Conservation (phyloP, 768 basidiomycete genomes). For the Boletus subparvulus region DNA sequence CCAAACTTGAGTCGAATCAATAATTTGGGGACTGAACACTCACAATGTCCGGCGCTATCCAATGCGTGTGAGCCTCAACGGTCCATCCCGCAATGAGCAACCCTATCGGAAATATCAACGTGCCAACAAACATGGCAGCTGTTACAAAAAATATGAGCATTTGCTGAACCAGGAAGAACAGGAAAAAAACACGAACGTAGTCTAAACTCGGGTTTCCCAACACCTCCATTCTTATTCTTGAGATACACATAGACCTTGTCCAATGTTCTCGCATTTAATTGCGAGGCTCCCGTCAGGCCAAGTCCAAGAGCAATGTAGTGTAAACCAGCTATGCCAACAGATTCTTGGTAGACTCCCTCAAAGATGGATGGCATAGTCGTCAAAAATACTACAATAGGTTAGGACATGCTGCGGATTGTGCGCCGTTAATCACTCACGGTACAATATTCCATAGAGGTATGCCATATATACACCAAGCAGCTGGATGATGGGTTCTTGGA, state of each 20-base stretch:
- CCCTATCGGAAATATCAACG: conserved; percentile 61
- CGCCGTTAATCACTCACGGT: conserved; percentile 40
- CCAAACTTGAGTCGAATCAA: background rate
- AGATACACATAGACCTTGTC: conserved; percentile 55
- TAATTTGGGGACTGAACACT: conserved; percentile 9
- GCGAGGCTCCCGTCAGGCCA: conserved; percentile 53
- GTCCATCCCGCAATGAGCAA: conserved; percentile 73
- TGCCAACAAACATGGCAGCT: conserved; percentile 62
- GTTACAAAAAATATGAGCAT: conserved; percentile 5
- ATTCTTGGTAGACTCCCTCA: conserved; percentile 50
- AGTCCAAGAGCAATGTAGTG: conserved; percentile 72
- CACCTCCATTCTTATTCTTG: conserved; percentile 50
- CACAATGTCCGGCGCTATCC: conserved; percentile 72
- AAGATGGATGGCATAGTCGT: conserved; percentile 66
- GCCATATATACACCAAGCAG: conserved; percentile 68
- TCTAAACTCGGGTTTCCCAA: conserved; percentile 54
- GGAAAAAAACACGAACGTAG: conserved; percentile 37
- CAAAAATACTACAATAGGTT: conserved; percentile 51
- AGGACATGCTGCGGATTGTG: background rate
- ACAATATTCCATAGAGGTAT: conserved; percentile 63
- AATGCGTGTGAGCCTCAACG: conserved; percentile 54
- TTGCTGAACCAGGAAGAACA: background rate
- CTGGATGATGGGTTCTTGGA: conserved; percentile 63
- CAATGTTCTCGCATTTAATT: conserved; percentile 53
- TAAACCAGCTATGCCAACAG: conserved; percentile 58